Percentiles rank a stretch among this genome's conserved stretches.
These are phyloP conservation scores for Capronia americana DNA, from an alignment of 2,329 filamentous ascomycete species.

Conservation along the genomic window DNA sequence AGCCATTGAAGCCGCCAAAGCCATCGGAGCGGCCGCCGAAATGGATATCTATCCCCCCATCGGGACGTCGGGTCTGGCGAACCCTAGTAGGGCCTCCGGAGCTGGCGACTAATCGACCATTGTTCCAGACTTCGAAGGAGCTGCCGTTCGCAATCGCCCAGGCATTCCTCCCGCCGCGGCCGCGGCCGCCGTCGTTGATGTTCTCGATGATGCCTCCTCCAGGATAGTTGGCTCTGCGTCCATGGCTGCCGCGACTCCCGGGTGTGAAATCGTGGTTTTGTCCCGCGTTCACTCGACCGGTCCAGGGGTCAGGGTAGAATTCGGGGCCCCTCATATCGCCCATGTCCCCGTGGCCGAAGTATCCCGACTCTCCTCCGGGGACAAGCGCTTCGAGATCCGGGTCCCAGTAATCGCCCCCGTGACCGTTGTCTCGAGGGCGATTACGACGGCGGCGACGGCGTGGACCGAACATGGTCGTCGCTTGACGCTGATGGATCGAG, in stretches of 20 bases:
- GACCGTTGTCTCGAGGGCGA: slow-evolving; percentile 52
- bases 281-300: not conserved
- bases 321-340: slow-evolving; percentile 2
- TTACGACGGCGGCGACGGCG: slow-evolving; percentile 56
- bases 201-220: not conserved
- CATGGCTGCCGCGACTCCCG: not conserved
- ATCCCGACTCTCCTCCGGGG: not conserved
- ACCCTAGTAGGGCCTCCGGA: not conserved
- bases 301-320: slow-evolving; percentile 5
- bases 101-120: slow-evolving; percentile 3
- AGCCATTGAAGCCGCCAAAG: not conserved
- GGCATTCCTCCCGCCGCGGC: too few species aligned
- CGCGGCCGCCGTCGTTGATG: not conserved
- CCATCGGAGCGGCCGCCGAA: not conserved
- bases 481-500: slow-evolving; percentile 44
- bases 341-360: slow-evolving; percentile 11
- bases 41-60: not conserved
- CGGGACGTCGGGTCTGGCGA: too few species aligned
- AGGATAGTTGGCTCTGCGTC: not conserved
- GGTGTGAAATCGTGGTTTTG: not conserved
- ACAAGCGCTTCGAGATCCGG: not conserved
- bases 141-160: not conserved
- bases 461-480: not conserved
- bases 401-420: not conserved
- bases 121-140: slow-evolving; percentile 10